phyloP scores from a whole-genome alignment of 208 protist species.

The Tetramitus jugosus region DNA sequence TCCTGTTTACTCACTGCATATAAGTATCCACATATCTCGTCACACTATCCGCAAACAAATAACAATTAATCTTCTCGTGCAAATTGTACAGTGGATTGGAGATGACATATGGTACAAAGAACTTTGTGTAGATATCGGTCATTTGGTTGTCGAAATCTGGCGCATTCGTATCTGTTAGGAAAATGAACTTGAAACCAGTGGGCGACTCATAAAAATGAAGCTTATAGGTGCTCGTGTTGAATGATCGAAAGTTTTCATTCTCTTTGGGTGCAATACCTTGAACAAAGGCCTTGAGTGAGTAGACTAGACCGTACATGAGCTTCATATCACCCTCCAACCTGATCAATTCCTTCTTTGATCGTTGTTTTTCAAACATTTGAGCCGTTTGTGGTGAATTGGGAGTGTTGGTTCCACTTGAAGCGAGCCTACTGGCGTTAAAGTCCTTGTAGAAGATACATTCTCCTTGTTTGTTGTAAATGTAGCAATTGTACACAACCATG shows the following conservation, averaged over 20 bases:
- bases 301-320: slow-evolving; percentile 13
- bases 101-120: slow-evolving; percentile 1
- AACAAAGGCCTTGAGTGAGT: background rate
- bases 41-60: background rate
- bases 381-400: background rate
- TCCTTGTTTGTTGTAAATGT: background rate
- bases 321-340: background rate
- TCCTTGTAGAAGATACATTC: background rate
- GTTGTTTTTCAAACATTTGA: too few species aligned
- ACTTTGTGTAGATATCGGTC: slow-evolving; percentile 1
- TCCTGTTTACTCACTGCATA: too few species aligned
- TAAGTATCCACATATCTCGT: background rate
- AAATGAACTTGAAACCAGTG: background rate
- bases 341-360: background rate
- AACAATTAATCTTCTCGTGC: background rate
- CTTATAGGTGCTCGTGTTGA: slow-evolving; percentile 19
- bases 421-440: too few species aligned
- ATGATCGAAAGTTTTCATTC: background rate
- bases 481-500: background rate
- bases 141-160: background rate
- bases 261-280: slow-evolving; percentile 11
- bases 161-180: background rate
- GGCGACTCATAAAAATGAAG: slow-evolving; percentile 15
- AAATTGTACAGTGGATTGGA: background rate
- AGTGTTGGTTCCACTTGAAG: background rate